These are phyloP conservation scores for Suhomyces xylopsoci DNA, from an alignment of 805 yeast species.

Conservation along the genomic window DNA sequence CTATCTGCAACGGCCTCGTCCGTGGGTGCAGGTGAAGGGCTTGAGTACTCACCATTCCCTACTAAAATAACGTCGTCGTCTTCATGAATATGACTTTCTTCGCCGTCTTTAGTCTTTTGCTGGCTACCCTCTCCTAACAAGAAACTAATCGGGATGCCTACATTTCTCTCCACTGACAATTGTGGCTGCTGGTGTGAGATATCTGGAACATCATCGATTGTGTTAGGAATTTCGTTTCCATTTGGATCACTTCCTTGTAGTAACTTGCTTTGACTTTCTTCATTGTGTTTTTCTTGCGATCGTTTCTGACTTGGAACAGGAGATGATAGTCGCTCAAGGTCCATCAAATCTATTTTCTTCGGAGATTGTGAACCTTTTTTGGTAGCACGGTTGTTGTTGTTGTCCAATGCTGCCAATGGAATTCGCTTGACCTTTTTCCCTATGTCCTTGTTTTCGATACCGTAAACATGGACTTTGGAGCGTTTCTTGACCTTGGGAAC, in stretches of 20 bases:
- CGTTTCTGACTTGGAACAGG: background rate
- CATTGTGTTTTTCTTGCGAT: background rate
- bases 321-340: background rate
- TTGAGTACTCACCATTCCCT: background rate
- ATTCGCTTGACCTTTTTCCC: background rate
- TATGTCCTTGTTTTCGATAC: background rate
- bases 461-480: slow-evolving; percentile 1
- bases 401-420: background rate
- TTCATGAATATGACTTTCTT: background rate
- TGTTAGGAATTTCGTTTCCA: background rate
- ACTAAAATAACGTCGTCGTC: slow-evolving; percentile 5
- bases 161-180: background rate
- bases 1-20: slow-evolving; percentile 10
- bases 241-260: background rate
- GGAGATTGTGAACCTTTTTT: background rate
- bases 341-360: background rate
- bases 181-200: background rate
- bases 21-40: background rate
- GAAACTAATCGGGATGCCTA: background rate
- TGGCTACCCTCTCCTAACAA: background rate
- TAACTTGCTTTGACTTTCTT: background rate
- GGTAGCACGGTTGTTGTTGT: background rate
- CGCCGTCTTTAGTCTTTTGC: background rate
- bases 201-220: background rate
- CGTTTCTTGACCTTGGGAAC: background rate